A percentile compares a stretch with the other conserved stretches of the same genome.
Evolutionary conservation across 768 basidiomycete genomes (phyloP).

Genomic region (Podaxis sp.): DNA sequence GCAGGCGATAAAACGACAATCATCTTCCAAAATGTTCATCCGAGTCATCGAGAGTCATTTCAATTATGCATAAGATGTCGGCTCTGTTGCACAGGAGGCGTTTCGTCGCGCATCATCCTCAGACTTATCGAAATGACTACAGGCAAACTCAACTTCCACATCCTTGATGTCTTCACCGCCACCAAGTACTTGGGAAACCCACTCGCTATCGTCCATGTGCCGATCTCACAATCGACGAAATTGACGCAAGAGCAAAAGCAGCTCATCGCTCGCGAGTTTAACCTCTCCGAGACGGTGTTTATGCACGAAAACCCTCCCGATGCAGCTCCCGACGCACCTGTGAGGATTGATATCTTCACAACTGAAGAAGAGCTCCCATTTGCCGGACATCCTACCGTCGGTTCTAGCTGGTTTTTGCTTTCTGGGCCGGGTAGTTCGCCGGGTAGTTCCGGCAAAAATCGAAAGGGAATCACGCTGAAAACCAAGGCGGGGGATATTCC

Average conservation of each 20-base stretch:
- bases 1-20: background rate
- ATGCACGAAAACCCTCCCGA: conserved; percentile 28
- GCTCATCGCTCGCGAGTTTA: conserved; percentile 46
- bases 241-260: conserved; percentile 41
- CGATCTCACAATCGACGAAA: conserved; percentile 17
- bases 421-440: conserved; percentile 17
- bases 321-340: conserved; percentile 20
- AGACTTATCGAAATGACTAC: background rate
- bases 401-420: conserved; percentile 43
- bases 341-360: conserved; percentile 43
- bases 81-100: background rate
- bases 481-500: conserved; percentile 45
- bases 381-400: conserved; percentile 46
- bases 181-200: conserved; percentile 43
- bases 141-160: conserved; percentile 22
- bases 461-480: conserved; percentile 28
- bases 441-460: conserved; percentile 15
- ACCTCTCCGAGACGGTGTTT: conserved; percentile 50
- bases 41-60: background rate
- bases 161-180: conserved; percentile 44
- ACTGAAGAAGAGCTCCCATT: conserved; percentile 40
- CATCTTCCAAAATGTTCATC: background rate
- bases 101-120: background rate
- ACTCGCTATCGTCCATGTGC: conserved; percentile 42
- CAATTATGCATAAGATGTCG: background rate